These are phyloP conservation scores for Diospyros kaki DNA, from an alignment of 148 eudicot species.

Conservation along the genomic window DNA sequence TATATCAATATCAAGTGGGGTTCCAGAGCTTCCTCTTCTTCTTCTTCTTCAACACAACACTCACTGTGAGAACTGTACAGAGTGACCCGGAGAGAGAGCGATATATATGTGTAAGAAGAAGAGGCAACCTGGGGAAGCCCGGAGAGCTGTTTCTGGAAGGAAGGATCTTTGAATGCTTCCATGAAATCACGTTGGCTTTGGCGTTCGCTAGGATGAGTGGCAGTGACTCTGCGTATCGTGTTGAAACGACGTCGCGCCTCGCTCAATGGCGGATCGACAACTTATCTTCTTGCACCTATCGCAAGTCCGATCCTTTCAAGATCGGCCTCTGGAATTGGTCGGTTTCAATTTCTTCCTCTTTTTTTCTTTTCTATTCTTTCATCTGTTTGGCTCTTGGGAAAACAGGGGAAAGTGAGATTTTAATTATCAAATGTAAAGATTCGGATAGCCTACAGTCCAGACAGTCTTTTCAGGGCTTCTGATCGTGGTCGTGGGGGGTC, in stretches of 20 bases:
- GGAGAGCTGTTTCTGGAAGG: conserved; percentile 50
- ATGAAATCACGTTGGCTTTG: conserved; percentile 60
- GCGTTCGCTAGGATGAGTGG: conserved; percentile 55
- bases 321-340: conserved; percentile 83
- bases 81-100: conserved; percentile 9
- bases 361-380: not conserved
- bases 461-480: not conserved
- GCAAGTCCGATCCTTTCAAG: conserved; percentile 80
- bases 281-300: conserved; percentile 55
- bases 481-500: no score
- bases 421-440: not conserved
- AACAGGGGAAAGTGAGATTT: not conserved
- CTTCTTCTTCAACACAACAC: not conserved
- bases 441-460: not conserved
- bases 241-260: conserved; percentile 70
- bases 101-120: conserved; percentile 13
- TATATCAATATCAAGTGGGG: not conserved
- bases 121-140: conserved; percentile 52
- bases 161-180: conserved; percentile 57
- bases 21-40: not conserved
- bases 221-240: conserved; percentile 57
- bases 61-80: not conserved
- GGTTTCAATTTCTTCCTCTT: not conserved
- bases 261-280: conserved; percentile 87
- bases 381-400: conserved; percentile 5